These are phyloP conservation scores for Candida awuae DNA, from an alignment of 805 yeast genomes.

Conservation along the genomic window DNA sequence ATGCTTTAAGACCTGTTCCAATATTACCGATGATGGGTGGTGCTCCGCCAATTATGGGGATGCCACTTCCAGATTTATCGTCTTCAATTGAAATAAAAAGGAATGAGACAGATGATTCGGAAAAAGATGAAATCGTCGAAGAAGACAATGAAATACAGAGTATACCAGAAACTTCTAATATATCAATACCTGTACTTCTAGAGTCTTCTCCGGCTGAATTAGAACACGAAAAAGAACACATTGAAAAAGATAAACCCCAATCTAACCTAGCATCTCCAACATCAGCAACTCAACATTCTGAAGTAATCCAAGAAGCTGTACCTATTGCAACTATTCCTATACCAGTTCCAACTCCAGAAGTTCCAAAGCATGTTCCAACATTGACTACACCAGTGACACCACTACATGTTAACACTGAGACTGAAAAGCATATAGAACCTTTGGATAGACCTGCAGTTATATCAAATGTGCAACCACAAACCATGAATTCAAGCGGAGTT, in stretches of 20 bases:
- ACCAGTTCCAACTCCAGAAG: conserved; percentile 6
- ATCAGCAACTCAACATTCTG: not conserved
- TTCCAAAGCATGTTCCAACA: conserved; percentile 12
- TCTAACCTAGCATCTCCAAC: not conserved
- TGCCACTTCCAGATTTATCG: conserved; percentile 1
- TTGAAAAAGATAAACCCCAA: conserved; percentile 7
- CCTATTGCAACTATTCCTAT: conserved; percentile 1
- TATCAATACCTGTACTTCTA: too few relatives aligned
- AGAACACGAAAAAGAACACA: conserved; percentile 1
- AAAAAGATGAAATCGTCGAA: conserved; percentile 8
- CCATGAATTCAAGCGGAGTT: too few relatives aligned
- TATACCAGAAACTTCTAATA: too few relatives aligned
- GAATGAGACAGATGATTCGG: conserved; percentile 15
- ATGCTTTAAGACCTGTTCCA: conserved; percentile 37
- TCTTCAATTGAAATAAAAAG: not conserved
- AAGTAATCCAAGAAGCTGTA: too few relatives aligned
- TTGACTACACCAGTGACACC: conserved; percentile 4
- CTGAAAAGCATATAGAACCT: too few relatives aligned
- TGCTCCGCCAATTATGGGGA: conserved; percentile 18
- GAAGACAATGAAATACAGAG: too few relatives aligned
- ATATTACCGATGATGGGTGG: conserved; percentile 46
- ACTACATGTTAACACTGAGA: not conserved
- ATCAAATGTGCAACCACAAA: too few relatives aligned
- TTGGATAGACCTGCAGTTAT: too few relatives aligned
- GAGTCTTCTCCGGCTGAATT: too few relatives aligned